phyloP scores from a whole-genome alignment of 2,329 filamentous ascomycete genomes.

The Plenodomus lindquistii region DNA sequence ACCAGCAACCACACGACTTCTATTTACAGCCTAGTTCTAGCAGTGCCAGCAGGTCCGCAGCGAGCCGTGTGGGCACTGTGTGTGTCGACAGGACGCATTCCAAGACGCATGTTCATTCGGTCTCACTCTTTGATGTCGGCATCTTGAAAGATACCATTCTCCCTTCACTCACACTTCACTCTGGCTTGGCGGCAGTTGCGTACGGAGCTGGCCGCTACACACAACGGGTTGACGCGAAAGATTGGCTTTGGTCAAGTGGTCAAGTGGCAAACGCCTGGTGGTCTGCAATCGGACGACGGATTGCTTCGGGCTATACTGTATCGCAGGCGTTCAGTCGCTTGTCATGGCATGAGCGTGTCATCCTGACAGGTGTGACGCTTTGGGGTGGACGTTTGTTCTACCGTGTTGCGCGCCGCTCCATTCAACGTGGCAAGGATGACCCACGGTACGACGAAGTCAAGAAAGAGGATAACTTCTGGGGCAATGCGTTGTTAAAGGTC shows the following conservation, averaged over 20 bases:
- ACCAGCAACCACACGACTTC: conserved; percentile 38
- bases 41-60: conserved; percentile 14
- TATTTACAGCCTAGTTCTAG: conserved; percentile 33
- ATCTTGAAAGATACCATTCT: conserved; percentile 58
- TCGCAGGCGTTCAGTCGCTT: conserved; percentile 53
- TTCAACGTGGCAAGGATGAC: conserved; percentile 59
- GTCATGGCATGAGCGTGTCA: conserved; percentile 59
- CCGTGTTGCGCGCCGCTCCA: conserved; percentile 55
- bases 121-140: conserved; percentile 49
- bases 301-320: conserved; percentile 53
- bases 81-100: conserved; percentile 38
- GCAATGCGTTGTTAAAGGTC: conserved; percentile 56
- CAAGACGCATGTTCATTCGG: conserved; percentile 34
- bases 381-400: conserved; percentile 63
- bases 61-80: conserved; percentile 2
- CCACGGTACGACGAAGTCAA: conserved; percentile 59
- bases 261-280: conserved; percentile 65
- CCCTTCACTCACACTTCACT: conserved; percentile 59
- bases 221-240: conserved; percentile 62
- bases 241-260: conserved; percentile 61
- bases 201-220: conserved; percentile 58
- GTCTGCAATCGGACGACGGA: conserved; percentile 59
- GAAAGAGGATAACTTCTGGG: conserved; percentile 60
- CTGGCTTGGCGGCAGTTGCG: conserved; percentile 55
- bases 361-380: conserved; percentile 60